phyloP scores from a whole-genome alignment of 2,329 filamentous ascomycete species.

The Phialophora expanda region DNA sequence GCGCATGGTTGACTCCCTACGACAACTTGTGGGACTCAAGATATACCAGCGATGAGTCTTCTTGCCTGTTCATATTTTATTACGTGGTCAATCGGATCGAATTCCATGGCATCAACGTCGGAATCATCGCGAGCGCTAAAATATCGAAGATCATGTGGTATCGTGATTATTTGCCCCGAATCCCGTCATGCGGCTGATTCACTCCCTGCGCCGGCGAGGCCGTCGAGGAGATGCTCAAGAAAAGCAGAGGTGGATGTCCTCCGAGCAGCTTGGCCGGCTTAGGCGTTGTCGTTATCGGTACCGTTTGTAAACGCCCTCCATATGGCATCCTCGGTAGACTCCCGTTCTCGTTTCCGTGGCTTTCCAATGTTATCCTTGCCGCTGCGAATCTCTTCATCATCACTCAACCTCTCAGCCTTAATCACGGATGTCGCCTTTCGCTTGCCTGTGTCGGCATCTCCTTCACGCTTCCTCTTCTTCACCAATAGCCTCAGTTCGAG shows the following conservation, averaged over 20 bases:
- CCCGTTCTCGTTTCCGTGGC: neutral
- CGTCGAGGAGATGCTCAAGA: neutral
- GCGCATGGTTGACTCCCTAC: neutral
- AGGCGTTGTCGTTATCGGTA: constrained; percentile 1
- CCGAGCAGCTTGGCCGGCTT: neutral
- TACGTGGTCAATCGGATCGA: neutral
- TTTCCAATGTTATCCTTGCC: constrained; percentile 15
- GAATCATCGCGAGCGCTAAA: neutral
- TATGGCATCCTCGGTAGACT: constrained; percentile 7
- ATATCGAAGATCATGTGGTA: neutral
- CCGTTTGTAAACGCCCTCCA: neutral
- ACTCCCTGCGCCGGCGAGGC: neutral
- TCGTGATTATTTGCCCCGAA: neutral
- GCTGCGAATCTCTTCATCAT: constrained; percentile 25
- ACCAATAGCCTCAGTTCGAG: constrained; percentile 37
- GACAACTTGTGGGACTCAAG: neutral
- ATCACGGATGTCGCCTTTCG: constrained; percentile 26
- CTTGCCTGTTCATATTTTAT: neutral
- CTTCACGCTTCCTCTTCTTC: constrained; percentile 28
- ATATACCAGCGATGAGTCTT: neutral
- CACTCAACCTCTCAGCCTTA: constrained; percentile 30
- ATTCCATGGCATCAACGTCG: neutral
- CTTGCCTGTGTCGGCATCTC: constrained; percentile 9
- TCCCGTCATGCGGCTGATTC: neutral
- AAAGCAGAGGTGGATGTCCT: neutral